Percentiles rank a stretch among this genome's conserved stretches.
Conservation (phyloP, 768 basidiomycete species). For the Russula earlei region DNA sequence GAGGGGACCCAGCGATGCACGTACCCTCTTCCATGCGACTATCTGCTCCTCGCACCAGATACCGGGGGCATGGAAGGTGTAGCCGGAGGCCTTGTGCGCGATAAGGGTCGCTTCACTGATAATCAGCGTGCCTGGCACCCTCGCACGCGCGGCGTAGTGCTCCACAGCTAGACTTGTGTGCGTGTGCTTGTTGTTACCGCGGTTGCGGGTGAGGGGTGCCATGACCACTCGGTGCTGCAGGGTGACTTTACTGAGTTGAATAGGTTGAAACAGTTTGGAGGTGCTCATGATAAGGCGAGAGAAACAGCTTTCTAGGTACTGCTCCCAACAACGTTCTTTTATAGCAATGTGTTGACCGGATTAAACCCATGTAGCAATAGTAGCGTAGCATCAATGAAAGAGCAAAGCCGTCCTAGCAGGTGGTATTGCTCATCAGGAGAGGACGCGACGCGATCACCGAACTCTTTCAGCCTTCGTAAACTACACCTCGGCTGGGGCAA, state of each 20-base stretch:
- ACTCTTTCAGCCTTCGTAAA: too few species aligned
- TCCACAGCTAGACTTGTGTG: constrained; percentile 30
- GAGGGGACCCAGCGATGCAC: background rate
- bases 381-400: too few species aligned
- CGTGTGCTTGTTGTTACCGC: constrained; percentile 31
- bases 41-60: constrained; percentile 45
- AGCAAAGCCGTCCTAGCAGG: too few species aligned
- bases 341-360: too few species aligned
- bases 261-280: constrained; percentile 36
- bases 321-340: too few species aligned
- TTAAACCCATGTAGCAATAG: too few species aligned
- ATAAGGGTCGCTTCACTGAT: constrained; percentile 54
- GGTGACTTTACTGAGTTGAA: constrained; percentile 32
- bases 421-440: too few species aligned
- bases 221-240: constrained; percentile 45
- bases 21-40: constrained; percentile 43
- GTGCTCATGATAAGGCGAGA: background rate
- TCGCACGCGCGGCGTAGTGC: constrained; percentile 42
- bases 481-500: too few species aligned
- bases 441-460: too few species aligned
- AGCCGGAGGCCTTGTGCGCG: constrained; percentile 40
- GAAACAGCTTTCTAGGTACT: too few species aligned
- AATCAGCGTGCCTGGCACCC: constrained; percentile 41
- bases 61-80: constrained; percentile 32
- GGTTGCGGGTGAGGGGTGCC: constrained; percentile 43